Evolutionary conservation across 345 rosid species (phyloP).

Genomic region (Mercurialis annua): DNA sequence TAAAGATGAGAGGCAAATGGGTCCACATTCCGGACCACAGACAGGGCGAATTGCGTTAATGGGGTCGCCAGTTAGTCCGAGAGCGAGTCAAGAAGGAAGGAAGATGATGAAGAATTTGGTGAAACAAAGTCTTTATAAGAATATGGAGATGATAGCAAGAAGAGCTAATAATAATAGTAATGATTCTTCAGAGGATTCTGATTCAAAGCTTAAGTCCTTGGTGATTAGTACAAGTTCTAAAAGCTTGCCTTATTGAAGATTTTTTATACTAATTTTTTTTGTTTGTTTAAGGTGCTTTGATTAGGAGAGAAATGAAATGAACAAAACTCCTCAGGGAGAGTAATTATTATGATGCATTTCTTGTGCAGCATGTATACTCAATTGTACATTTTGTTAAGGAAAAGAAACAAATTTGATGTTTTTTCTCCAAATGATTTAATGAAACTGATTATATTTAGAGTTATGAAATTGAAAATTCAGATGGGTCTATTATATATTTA

Average conservation of each 20-base stretch:
- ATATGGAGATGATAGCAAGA: conserved; percentile 77
- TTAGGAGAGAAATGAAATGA: conserved; percentile 8
- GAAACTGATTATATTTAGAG: no score
- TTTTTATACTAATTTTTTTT: background rate
- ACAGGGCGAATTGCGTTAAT: conserved; percentile 43
- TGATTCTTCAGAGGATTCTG: conserved; percentile 26
- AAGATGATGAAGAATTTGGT: conserved; percentile 77
- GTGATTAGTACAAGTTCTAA: conserved; percentile 80
- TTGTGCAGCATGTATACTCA: conserved; percentile 20
- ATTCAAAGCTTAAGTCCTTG: conserved; percentile 54
- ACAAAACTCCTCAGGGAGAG: conserved; percentile 18
- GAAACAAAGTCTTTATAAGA: conserved; percentile 78
- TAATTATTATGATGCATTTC: conserved; percentile 19
- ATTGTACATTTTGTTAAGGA: conserved; percentile 22
- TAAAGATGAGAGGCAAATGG: conserved; percentile 84
- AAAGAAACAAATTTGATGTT: no score
- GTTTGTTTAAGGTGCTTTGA: background rate
- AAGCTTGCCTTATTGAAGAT: conserved; percentile 71
- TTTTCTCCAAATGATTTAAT: no score
- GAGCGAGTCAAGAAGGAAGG: conserved; percentile 60
- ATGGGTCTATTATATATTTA: no score
- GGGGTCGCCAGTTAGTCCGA: conserved; percentile 54
- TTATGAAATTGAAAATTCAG: no score
- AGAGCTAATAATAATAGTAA: conserved; percentile 45
- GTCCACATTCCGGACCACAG: conserved; percentile 97